Evolutionary conservation across 2,329 filamentous ascomycete genomes (phyloP), one percentile per base, ranked within the genome.

Genomic region (Beauveria caledonica): DNA sequence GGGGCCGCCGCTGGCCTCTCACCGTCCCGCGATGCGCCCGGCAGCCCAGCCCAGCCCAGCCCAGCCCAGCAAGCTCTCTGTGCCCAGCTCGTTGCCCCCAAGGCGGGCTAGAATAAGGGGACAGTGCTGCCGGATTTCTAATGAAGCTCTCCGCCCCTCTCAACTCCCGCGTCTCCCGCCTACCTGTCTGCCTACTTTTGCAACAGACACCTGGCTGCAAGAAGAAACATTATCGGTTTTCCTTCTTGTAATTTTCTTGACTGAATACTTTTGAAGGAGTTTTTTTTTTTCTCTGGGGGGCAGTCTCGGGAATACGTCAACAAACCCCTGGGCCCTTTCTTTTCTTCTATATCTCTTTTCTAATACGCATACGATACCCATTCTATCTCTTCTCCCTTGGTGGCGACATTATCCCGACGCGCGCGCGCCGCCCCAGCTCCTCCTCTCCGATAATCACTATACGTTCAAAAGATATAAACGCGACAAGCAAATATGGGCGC

Each of bases 401-500:
- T 54, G 50, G 50, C 58, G 58, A 54, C 23, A 49, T 36, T 36
- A 40, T n/a, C 23, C 21, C 23, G 51, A 54, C 36, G 8, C 23
- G 21, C 51, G 21, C 36, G 33, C 33, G 13, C 51, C 19, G 23
- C 7, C 39, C 36, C 9, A 54, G 21, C 49, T 23, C 5, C 39
- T 42, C 15, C 19, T 25, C 42, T 39, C 19, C 54, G 54, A 57
- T 27, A 36, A 36, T 19, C 25, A 44, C 9, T 36, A 29, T 9
- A 53, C 21, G 4, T 9, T 21, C 15, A n/a, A 17, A 8, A 29
- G 8, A 60, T 61, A 60, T 15, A 36, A 62, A 53, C 54, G 54
- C 63, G 61, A 46, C 50, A 42, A 10, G 23, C 62, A 75, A 83
- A 74, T 61, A 87, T 87, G 85, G 85, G 85, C 69, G 78, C 82